Conservation (phyloP, 805 yeast species). For the Lipomyces japonicus region DNA sequence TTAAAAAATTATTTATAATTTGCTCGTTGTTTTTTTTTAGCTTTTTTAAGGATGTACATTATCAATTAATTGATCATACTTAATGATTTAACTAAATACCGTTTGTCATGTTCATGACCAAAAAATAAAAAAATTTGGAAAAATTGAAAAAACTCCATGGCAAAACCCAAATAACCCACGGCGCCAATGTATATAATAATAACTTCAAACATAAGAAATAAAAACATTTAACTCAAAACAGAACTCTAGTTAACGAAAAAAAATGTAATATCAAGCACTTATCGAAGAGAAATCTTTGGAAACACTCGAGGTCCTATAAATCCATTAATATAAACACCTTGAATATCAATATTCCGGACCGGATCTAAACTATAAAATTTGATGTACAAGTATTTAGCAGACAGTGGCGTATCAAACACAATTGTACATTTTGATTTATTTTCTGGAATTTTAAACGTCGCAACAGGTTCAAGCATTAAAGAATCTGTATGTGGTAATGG, state of each 20-base stretch:
- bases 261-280: not conserved
- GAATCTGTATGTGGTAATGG: constrained; percentile 20
- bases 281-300: constrained; percentile 18
- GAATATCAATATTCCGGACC: constrained; percentile 34
- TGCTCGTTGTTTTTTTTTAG: too few relatives aligned
- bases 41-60: too few relatives aligned
- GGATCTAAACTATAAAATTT: constrained; percentile 25
- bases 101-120: too few relatives aligned
- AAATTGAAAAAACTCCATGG: too few relatives aligned
- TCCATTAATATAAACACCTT: constrained; percentile 38
- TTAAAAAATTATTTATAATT: too few relatives aligned
- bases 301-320: constrained; percentile 24
- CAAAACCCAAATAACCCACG: too few relatives aligned
- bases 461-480: constrained; percentile 18
- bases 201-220: not conserved
- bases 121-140: too few relatives aligned
- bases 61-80: too few relatives aligned
- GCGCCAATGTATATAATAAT: too few relatives aligned
- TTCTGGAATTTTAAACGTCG: constrained; percentile 22
- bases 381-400: constrained; percentile 25
- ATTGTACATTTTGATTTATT: constrained; percentile 20
- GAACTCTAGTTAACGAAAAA: not conserved
- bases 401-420: constrained; percentile 22
- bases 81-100: too few relatives aligned
- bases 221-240: not conserved